phyloP scores from a whole-genome alignment of 441 rosid genomes.

The Codiaeum variegatum region DNA sequence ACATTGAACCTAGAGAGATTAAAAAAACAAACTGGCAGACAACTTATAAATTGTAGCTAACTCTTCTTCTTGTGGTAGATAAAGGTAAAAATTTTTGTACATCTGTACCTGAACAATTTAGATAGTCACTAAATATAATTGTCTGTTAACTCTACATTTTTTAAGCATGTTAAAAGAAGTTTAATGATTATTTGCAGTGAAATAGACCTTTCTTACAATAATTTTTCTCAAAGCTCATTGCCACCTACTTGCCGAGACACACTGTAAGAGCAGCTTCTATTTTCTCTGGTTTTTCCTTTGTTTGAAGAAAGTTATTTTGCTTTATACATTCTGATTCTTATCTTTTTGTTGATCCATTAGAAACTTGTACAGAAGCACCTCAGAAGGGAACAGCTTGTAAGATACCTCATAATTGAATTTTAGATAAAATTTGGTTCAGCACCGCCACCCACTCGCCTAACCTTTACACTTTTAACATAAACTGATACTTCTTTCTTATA shows the following conservation, averaged over 20 bases:
- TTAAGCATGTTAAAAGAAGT: background rate
- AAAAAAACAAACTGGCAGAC: background rate
- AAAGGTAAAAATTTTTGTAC: background rate
- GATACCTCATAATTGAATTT: slow-evolving; percentile 12
- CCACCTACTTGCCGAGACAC: slow-evolving; percentile 28
- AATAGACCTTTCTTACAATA: slow-evolving; percentile 39
- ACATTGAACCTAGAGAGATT: background rate
- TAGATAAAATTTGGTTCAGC: background rate
- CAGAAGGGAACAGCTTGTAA: slow-evolving; percentile 33
- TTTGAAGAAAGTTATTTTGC: background rate
- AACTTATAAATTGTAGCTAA: background rate
- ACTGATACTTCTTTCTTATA: slow-evolving; percentile 12
- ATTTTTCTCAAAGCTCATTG: slow-evolving; percentile 23
- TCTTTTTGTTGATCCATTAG: slow-evolving; percentile 20
- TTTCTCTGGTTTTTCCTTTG: background rate
- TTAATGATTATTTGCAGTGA: slow-evolving; percentile 23
- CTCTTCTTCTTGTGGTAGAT: background rate
- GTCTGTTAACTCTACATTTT: background rate
- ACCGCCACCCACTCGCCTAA: background rate
- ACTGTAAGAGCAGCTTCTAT: slow-evolving; percentile 20
- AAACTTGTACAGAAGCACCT: slow-evolving; percentile 40
- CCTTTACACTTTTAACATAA: background rate
- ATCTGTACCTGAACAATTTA: background rate
- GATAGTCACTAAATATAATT: background rate
- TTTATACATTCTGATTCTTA: background rate